A percentile compares a stretch with the other conserved stretches of the same genome.
Evolutionary conservation across 2,329 filamentous ascomycete species (phyloP).

Genomic region (Amylocarpus encephaloides): DNA sequence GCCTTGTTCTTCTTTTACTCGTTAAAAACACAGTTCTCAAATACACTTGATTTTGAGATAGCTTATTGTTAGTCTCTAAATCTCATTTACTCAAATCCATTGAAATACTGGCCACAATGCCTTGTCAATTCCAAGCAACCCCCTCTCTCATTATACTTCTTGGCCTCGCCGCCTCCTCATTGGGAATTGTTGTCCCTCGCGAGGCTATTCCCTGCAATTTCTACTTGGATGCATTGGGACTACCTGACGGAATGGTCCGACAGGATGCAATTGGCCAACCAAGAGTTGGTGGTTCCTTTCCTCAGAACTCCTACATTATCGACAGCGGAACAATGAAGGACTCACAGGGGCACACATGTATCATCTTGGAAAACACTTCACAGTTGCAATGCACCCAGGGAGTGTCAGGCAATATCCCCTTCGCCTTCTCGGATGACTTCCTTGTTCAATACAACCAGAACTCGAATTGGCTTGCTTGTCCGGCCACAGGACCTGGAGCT

Average conservation of each 20-base stretch:
- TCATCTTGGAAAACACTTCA: constrained; percentile 17
- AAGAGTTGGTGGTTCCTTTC: constrained; percentile 9
- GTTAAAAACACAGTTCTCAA: too few species aligned
- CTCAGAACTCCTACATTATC: constrained; percentile 21
- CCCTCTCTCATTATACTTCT: background rate
- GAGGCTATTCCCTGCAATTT: constrained; percentile 24
- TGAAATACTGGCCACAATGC: background rate
- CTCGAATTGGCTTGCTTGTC: constrained; percentile 25
- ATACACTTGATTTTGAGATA: too few species aligned
- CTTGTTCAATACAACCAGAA: constrained; percentile 16
- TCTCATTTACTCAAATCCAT: background rate
- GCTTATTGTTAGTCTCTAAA: too few species aligned
- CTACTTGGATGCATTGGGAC: constrained; percentile 20
- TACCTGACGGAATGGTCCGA: constrained; percentile 12
- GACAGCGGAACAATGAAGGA: constrained; percentile 18
- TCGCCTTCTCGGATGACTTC: constrained; percentile 19
- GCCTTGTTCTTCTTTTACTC: too few species aligned
- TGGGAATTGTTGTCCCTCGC: constrained; percentile 18
- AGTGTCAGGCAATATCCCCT: constrained; percentile 11
- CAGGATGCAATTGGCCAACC: background rate
- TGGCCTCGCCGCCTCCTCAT: background rate
- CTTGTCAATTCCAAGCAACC: background rate
- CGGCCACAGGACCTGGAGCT: constrained; percentile 19
- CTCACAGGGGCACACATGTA: constrained; percentile 20
- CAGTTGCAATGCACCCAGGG: constrained; percentile 25